These are phyloP conservation scores for Starmerella gropengiesseri DNA, from an alignment of 805 yeast genomes.

Conservation along the genomic window DNA sequence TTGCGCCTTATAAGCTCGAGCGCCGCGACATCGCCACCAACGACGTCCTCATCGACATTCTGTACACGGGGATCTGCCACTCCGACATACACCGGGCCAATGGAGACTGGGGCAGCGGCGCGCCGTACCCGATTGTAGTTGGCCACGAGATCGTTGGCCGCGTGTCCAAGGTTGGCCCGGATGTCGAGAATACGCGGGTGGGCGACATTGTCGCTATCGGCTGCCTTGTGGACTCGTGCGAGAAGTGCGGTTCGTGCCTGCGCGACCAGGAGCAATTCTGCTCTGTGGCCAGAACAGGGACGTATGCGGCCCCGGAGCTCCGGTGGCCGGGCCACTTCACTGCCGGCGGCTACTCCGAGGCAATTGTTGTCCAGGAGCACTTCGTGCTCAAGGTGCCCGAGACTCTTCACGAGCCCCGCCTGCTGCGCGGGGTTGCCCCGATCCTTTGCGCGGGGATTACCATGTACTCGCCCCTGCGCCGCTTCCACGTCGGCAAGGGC, in stretches of 20 bases:
- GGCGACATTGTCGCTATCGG: slow-evolving; percentile 80
- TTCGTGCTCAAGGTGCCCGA: slow-evolving; percentile 58
- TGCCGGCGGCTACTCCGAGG: slow-evolving; percentile 37
- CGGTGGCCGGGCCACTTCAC: slow-evolving; percentile 49
- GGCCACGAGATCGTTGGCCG: slow-evolving; percentile 5
- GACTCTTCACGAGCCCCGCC: slow-evolving; percentile 34
- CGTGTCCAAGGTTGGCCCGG: not conserved
- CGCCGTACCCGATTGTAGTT: slow-evolving; percentile 16
- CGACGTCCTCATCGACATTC: slow-evolving; percentile 29
- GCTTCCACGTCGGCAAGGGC: slow-evolving; percentile 40
- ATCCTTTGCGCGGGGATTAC: slow-evolving; percentile 72
- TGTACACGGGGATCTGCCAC: slow-evolving; percentile 40
- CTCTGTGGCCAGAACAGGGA: slow-evolving; percentile 33
- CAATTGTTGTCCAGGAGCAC: slow-evolving; percentile 40
- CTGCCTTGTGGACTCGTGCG: slow-evolving; percentile 54
- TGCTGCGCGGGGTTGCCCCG: slow-evolving; percentile 48
- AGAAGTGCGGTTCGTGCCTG: slow-evolving; percentile 49
- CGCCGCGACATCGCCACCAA: slow-evolving; percentile 18
- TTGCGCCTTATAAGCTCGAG: slow-evolving; percentile 12
- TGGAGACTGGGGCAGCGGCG: slow-evolving; percentile 43
- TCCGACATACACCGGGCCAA: slow-evolving; percentile 43
- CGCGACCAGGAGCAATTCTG: slow-evolving; percentile 49
- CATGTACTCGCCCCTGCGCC: slow-evolving; percentile 51
- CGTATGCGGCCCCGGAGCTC: slow-evolving; percentile 36
- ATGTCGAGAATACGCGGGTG: slow-evolving; percentile 33